These are phyloP conservation scores for Globisporangium abappressorium DNA, from an alignment of 352 stramenopile species.

Conservation along the genomic window DNA sequence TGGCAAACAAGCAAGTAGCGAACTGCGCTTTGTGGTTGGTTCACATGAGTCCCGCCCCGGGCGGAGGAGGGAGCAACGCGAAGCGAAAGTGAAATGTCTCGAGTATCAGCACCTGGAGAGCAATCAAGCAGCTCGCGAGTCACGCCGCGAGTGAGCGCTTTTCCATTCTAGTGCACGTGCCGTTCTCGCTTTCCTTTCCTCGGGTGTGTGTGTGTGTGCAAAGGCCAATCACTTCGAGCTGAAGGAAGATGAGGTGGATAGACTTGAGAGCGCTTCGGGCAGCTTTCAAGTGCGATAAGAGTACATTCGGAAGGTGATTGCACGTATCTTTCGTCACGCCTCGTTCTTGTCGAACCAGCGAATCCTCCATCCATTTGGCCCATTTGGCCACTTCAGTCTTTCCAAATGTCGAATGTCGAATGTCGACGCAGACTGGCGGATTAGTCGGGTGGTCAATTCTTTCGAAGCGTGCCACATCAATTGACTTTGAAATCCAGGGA, in stretches of 20 bases:
- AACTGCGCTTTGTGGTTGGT: background rate
- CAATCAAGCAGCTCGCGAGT: background rate
- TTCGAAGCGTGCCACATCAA: no score
- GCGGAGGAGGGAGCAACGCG: no score
- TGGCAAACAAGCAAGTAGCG: background rate
- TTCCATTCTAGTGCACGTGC: background rate
- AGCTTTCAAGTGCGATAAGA: background rate
- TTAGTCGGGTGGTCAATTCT: no score
- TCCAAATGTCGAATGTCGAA: no score
- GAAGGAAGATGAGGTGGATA: background rate
- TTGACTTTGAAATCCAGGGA: no score
- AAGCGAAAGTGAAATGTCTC: conserved; percentile 1
- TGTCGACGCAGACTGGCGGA: no score
- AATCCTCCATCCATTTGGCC: no score
- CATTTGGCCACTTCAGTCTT: background rate
- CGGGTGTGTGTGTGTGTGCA: background rate
- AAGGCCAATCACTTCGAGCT: background rate
- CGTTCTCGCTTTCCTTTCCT: background rate
- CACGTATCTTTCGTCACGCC: background rate
- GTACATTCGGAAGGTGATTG: background rate
- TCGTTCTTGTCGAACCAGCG: no score
- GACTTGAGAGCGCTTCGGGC: background rate
- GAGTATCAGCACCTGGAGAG: background rate
- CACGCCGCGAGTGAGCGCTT: background rate
- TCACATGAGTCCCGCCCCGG: background rate